These are phyloP conservation scores for Pseudocohnilembus persalinus DNA, from an alignment of 169 alveolate genomes.

Conservation along the genomic window DNA sequence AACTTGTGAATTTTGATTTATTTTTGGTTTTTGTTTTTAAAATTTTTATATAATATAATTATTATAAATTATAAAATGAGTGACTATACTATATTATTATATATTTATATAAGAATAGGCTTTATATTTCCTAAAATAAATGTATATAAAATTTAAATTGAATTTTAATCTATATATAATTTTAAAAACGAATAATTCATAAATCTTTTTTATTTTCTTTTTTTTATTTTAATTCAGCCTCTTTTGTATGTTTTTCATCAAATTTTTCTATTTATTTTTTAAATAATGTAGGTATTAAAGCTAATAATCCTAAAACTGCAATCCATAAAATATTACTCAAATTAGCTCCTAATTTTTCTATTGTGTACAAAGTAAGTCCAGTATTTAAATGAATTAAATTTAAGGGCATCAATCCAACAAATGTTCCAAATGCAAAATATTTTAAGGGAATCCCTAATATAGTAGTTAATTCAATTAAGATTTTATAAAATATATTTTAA, in stretches of 20 bases:
- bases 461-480: background rate
- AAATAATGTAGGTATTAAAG: conserved; percentile 63
- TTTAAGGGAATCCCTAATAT: conserved; percentile 42
- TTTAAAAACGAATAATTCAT: background rate
- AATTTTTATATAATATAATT: no score
- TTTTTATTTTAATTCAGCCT: background rate
- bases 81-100: no score
- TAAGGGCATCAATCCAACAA: conserved; percentile 76
- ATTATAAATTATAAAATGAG: no score
- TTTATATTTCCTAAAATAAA: no score
- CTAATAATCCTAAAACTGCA: conserved; percentile 48
- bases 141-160: background rate
- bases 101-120: no score
- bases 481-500: background rate
- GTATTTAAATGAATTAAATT: conserved; percentile 64
- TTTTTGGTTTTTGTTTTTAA: background rate
- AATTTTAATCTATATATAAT: background rate
- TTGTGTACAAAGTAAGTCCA: conserved; percentile 58
- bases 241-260: conserved; percentile 20
- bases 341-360: conserved; percentile 59
- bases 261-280: conserved; percentile 42
- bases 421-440: conserved; percentile 53
- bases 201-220: background rate
- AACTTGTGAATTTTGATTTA: no score
- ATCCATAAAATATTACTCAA: conserved; percentile 31